Base-by-base conservation (phyloP, 2,329 filamentous ascomycete species). In the Colletotrichum orbiculare region DNA sequence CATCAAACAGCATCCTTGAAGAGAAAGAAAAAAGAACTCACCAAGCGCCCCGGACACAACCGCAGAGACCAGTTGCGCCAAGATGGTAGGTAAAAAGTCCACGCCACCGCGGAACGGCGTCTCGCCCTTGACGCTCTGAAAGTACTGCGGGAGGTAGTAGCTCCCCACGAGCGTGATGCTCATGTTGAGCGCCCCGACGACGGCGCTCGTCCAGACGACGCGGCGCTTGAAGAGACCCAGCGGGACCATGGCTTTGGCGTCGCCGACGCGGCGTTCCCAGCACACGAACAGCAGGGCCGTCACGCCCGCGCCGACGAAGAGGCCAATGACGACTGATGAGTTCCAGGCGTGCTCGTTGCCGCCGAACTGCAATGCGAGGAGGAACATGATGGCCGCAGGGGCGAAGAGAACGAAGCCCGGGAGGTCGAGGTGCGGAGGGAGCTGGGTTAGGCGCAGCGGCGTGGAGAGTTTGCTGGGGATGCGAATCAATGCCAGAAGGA, bases 71-170 rank as follows among this genome's bases (percentile, higher is more conserved):
- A 77, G 73, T 37, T 81, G 72, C 4, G 75, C 70, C 10, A 80
- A 58, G 37, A 82, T 77, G 6, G 78, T 71, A 2, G 82, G 79
- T 12, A 84, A 72, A 56, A 78, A 79, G 25, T 74, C 73, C 11
- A 83, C 74, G 2, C 79, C 80, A 2, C 72, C 74, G 13, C 73
- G 68, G 10, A 76, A 76, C 2, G 80, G 76, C 10, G 70, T 73
- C 43, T 76, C 75, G 12, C 75, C 76, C 64, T 78, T 78, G 66
- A 85, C 76, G 38, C 79, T 77, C 73, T 86, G 81, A 72, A 86
- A 84, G 76, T 83, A 85, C 64, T 85, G 76, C 2, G 83, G 82
- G 6, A 85, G 73, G 65, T 82, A 83, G 73, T 81, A 83, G 4
- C 83, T 72, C 1, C 79, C 73, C 1, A 83, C 69, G 64, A 85